Evolutionary conservation across 2,329 filamentous ascomycete species (phyloP), one percentile per base, ranked within the genome.

Genomic region (Fusarium sublunatum): DNA sequence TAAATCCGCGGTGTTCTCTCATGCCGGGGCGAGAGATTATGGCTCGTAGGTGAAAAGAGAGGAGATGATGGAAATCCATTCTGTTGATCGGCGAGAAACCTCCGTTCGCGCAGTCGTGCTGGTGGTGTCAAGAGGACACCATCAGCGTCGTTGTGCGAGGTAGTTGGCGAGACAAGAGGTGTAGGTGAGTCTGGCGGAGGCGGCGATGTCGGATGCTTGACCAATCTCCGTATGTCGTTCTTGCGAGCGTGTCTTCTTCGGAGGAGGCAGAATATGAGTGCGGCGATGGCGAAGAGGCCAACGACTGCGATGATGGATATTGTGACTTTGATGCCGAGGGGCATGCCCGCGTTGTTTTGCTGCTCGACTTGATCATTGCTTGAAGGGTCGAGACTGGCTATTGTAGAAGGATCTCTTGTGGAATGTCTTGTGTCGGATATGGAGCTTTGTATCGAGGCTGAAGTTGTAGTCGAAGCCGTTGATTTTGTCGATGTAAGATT

Each of bases 21-120:
- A 12, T 73, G 68, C n/a, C 73, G 71, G 10, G 77, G 75, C 4
- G 75, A 65, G 11, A 77, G 64, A 34, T 74, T 79, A 64, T 65
- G 77, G 6, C 73, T 74, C 1, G 74, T 76, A 0, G 78, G 75
- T 0, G 75, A 67, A 61, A 73, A 76, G 24, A 79, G 72, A 2
- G 79, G 77, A 5, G 77, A 78, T 5, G 75, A 59, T 0, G 78
- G 76, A 38, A 79, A 79, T 5, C 49, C 54, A 41, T 58, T 58
- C 46, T 46, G 68, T 32, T 53, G 34, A 28, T 64, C 46, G 4
- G 40, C 32, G 15, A 84, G 75, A 43, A 81, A 75, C 32, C 72
- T 78, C 6, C 82, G 77, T 46, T 84, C 81, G 47, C 79, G 76
- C 2, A 85, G 76, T 15, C 81, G 78, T 2, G 78, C 77, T 0